Percentiles rank a stretch among this genome's conserved stretches.
Evolutionary conservation across 2,329 filamentous ascomycete genomes (phyloP).

Genomic region (Juglanconis juglandina): DNA sequence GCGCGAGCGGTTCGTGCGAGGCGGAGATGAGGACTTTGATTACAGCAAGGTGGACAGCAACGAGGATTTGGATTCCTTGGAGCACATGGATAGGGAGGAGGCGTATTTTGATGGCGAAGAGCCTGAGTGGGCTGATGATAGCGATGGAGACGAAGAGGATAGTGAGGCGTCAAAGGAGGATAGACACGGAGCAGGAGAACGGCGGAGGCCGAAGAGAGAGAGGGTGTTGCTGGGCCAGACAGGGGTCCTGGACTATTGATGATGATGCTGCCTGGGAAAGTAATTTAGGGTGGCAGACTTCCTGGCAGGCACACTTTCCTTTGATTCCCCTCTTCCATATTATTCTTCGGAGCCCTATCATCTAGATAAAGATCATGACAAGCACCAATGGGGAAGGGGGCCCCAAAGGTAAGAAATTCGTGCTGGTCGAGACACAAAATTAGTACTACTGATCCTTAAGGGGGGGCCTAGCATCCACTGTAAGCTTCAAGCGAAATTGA

Average conservation of each 20-base stretch:
- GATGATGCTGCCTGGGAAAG: not conserved
- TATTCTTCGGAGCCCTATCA: too few species aligned
- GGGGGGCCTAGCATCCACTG: too few species aligned
- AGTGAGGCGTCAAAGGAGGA: constrained; percentile 26
- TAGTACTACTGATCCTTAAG: too few species aligned
- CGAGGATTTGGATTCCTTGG: constrained; percentile 65
- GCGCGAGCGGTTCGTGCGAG: constrained; percentile 69
- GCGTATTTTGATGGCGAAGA: constrained; percentile 79
- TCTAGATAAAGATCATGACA: too few species aligned
- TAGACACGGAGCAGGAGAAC: constrained; percentile 19
- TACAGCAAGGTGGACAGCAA: constrained; percentile 68
- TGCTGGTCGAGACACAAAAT: too few species aligned
- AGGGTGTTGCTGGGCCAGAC: constrained; percentile 54
- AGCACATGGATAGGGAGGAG: constrained; percentile 63
- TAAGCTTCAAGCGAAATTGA: too few species aligned
- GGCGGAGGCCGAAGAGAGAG: constrained; percentile 23
- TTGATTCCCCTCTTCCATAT: too few species aligned
- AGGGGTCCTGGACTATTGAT: constrained; percentile 69
- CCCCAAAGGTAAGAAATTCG: too few species aligned
- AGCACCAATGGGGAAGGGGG: too few species aligned
- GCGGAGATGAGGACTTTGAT: constrained; percentile 75
- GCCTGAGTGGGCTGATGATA: constrained; percentile 58
- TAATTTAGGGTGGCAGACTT: not conserved
- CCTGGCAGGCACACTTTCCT: too few species aligned
- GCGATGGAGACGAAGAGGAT: constrained; percentile 23